Evolutionary conservation across 345 rosid genomes (phyloP), one percentile per base, ranked within the genome.

Genomic region (Raphanus sativus): DNA sequence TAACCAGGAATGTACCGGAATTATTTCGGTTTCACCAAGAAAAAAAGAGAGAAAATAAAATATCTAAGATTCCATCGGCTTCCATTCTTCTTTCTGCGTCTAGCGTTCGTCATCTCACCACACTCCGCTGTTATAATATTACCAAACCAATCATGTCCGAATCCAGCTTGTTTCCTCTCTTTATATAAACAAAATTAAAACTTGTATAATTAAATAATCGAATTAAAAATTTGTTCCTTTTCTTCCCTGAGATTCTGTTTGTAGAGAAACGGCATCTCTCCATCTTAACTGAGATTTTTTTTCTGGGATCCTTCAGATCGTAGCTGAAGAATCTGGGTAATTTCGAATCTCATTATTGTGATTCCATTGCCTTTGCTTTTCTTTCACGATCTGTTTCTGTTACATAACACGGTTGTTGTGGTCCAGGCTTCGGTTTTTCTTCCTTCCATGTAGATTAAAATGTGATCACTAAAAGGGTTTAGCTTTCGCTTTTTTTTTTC

Each of bases 111-210:
- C 75, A 62, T 6, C 55, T 62, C 75, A 33, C 54, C 65, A 77
- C 80, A 59, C 71, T 70, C 81, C 26, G 21, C 36, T n/a, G 56
- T 29, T 69, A 29, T 30, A 26, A 30, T 54, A 69, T 75, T 50
- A 68, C 66, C 48, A 30, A 80, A 58, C 70, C 76, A 74, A 74
- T 74, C 66, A 79, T 64, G 62, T 74, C 79, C 67, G 72, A 69
- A 80, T 80, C 83, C 72, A 70, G 73, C 75, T 38, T 79, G 40
- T 36, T 9, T n/a, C 55, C 55, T 45, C 52, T 52, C 12, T 28
- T 9, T 60, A 12, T 68, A 32, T 21, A 21, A 75, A 29, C 52
- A 25, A 32, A 25, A 32, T 32, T 48, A 6, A 6, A 69, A 15
- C 15, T 45, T 56, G 32, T 8, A 6, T 45, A 45, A 3, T 34